Base-by-base conservation (phyloP, 495 filamentous ascomycete species). In the Penicillium steckii region DNA sequence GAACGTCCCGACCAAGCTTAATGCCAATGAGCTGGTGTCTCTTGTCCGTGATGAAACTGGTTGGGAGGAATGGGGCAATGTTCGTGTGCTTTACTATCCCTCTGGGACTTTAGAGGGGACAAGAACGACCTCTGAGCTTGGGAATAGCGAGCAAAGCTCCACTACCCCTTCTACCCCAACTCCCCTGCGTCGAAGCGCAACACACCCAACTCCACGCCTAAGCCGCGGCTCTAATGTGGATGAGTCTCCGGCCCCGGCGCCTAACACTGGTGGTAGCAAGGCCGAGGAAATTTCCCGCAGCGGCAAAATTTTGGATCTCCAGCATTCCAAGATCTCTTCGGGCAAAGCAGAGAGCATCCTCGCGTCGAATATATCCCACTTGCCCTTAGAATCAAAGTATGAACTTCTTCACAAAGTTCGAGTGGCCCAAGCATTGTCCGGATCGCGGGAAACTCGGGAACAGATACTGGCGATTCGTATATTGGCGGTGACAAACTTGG, bases 401-500 rank as follows among this genome's bases (percentile, higher is more conserved):
- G 92, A 96, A 50, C 78, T 95, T 19, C 81, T 97, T n/a, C 84
- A 90, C 53, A 86, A 87, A 18, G 66, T 96, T 19, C 87, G 95
- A 29, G 81, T 87, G 26, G 89, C 89, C n/a, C 82, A 87, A 55
- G 90, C 88, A 0, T 73, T 99, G 47, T 71, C 79, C 26, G 76
- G 77, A 2, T 86, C 89, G 3, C 56, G 76, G 24, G 78, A 82
- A 40, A 82, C 80, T 33, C 80, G 91, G 27, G 87, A 89, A 61
- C 81, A 88, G 55, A 85, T 94, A 18, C 76, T 97, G 30, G 83
- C 85, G 25, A 84, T 93, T 44, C 86, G 92, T 19, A 74, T 97
- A 18, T 73, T 97, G 41, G 93, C 95, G 21, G 82, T 97, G 56
- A 91, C 89, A 15, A 99, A 99, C 62, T 70, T 97, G 35, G 91